A percentile compares a stretch with the other conserved stretches of the same genome.
These are phyloP conservation scores for Helianthus annuus DNA, from an alignment of 129 eudicot species.

Conservation along the genomic window DNA sequence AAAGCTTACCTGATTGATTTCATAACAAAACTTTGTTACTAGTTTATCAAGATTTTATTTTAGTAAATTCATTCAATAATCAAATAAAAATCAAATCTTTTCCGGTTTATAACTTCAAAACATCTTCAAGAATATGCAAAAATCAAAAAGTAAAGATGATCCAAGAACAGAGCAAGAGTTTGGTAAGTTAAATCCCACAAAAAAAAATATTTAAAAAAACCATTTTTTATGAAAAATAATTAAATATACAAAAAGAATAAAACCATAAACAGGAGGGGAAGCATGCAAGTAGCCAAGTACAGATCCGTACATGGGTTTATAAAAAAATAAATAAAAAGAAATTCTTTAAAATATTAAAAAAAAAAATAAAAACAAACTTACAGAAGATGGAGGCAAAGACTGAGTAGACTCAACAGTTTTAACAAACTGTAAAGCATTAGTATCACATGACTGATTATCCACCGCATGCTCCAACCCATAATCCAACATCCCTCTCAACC, in stretches of 20 bases:
- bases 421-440: conserved; percentile 49
- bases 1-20: conserved; percentile 78
- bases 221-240: not conserved
- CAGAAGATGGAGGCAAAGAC: conserved; percentile 57
- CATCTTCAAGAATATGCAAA: not conserved
- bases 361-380: conserved; percentile 31
- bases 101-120: not conserved
- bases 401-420: conserved; percentile 61
- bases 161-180: not conserved
- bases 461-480: conserved; percentile 85
- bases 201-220: too few species aligned
- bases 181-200: not conserved
- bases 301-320: conserved; percentile 11
- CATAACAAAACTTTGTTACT: not conserved
- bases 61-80: not conserved
- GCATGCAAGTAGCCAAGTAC: conserved; percentile 20
- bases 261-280: conserved; percentile 14
- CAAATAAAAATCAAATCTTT: not conserved
- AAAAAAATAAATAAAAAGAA: not conserved
- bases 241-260: not conserved
- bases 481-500: conserved; percentile 80
- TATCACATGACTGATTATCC: conserved; percentile 74
- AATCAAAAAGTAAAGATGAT: not conserved
- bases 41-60: not conserved
- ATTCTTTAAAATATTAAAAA: not conserved